These are phyloP conservation scores for Takashimella tepidaria DNA, from an alignment of 1,284 basidiomycete species.

Conservation along the genomic window DNA sequence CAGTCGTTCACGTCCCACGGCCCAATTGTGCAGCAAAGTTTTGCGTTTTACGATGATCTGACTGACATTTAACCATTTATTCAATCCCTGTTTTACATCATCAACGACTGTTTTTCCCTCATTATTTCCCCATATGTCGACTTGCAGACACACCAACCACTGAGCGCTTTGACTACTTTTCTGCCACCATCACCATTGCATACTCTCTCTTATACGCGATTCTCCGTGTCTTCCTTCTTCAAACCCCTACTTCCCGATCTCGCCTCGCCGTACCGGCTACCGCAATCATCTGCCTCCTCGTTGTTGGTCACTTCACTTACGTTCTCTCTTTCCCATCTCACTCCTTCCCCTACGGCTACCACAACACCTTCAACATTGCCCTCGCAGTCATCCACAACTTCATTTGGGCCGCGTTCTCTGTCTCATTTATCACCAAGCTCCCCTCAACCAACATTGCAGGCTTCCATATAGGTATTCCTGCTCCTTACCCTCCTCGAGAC, in stretches of 20 bases:
- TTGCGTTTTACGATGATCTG: too few relatives aligned
- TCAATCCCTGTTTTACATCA: background rate
- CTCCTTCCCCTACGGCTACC: slow-evolving; percentile 92
- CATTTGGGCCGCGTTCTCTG: slow-evolving; percentile 75
- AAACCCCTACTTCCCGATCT: slow-evolving; percentile 20
- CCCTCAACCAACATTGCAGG: slow-evolving; percentile 19
- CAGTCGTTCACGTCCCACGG: too few relatives aligned
- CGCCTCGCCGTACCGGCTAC: slow-evolving; percentile 20
- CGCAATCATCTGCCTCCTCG: slow-evolving; percentile 21
- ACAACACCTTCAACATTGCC: slow-evolving; percentile 77
- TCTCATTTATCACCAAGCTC: slow-evolving; percentile 51
- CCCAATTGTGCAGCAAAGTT: too few relatives aligned
- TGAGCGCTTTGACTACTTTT: slow-evolving; percentile 93
- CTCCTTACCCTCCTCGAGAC: slow-evolving; percentile 33
- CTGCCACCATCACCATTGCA: slow-evolving; percentile 76
- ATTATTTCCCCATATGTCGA: slow-evolving; percentile 4
- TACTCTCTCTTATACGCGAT: slow-evolving; percentile 68
- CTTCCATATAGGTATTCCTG: slow-evolving; percentile 15
- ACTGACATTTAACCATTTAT: too few relatives aligned
- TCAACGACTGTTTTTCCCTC: background rate
- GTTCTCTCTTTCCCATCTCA: slow-evolving; percentile 56
- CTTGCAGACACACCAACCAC: slow-evolving; percentile 69
- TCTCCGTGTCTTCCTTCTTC: slow-evolving; percentile 69
- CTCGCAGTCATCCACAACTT: slow-evolving; percentile 66
- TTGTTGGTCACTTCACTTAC: slow-evolving; percentile 42